Conservation (phyloP, 2,329 filamentous ascomycete species). For the Penicillium sp. region DNA sequence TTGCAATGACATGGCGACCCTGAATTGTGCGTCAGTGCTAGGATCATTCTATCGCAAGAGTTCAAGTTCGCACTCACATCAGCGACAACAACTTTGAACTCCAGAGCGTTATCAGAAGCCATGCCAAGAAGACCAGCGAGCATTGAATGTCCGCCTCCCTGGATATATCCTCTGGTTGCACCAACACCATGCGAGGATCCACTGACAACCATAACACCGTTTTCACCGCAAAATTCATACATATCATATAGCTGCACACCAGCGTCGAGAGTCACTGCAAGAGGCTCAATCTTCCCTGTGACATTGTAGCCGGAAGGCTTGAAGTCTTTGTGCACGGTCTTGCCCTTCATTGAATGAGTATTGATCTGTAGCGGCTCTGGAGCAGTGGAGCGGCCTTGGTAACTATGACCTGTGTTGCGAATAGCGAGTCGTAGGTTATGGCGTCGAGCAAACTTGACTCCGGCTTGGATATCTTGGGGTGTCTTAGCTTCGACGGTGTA, state of each 20-base stretch:
- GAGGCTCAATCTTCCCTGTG: not conserved
- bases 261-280: conserved; percentile 56
- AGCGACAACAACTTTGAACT: conserved; percentile 46
- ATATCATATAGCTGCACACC: conserved; percentile 56
- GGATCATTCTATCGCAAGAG: not conserved
- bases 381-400: conserved; percentile 13
- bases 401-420: conserved; percentile 61
- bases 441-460: conserved; percentile 4
- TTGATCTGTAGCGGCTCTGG: conserved; percentile 15
- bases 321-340: conserved; percentile 1
- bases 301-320: not conserved
- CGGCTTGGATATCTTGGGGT: conserved; percentile 6
- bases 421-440: conserved; percentile 40
- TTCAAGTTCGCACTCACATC: conserved; percentile 17
- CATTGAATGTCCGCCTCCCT: conserved; percentile 61
- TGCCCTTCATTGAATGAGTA: conserved; percentile 7
- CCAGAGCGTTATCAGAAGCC: conserved; percentile 49
- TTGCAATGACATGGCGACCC: conserved; percentile 14
- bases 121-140: conserved; percentile 46
- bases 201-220: conserved; percentile 49
- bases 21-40: not conserved
- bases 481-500: conserved; percentile 6
- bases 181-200: conserved; percentile 51
- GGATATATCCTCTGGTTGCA: conserved; percentile 60
- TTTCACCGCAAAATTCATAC: conserved; percentile 48